Evolutionary conservation across 805 yeast species (phyloP).

Genomic region (Saccharomycopsis sp.): DNA sequence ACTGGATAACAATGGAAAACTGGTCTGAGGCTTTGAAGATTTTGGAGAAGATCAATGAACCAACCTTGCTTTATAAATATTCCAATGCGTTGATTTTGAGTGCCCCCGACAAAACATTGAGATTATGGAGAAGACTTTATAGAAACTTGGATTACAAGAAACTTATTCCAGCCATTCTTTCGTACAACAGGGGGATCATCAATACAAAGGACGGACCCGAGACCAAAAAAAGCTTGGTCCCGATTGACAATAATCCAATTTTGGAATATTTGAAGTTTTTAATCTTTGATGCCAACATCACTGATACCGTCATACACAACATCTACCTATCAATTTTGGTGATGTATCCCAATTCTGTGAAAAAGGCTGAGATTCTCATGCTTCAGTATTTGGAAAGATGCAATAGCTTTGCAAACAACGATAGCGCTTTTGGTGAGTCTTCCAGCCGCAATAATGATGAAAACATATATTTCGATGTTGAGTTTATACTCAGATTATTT

Average conservation of each 20-base stretch:
- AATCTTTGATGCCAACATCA: slow-evolving; percentile 36
- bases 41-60: slow-evolving; percentile 39
- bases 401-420: slow-evolving; percentile 22
- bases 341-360: slow-evolving; percentile 32
- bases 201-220: slow-evolving; percentile 32
- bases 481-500: slow-evolving; percentile 68
- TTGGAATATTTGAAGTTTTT: slow-evolving; percentile 53
- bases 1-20: slow-evolving; percentile 57
- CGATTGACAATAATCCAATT: slow-evolving; percentile 41
- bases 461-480: slow-evolving; percentile 47
- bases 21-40: slow-evolving; percentile 68
- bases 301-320: slow-evolving; percentile 51
- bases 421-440: slow-evolving; percentile 8
- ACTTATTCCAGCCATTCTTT: slow-evolving; percentile 67
- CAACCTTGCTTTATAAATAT: slow-evolving; percentile 49
- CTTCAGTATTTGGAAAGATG: slow-evolving; percentile 42
- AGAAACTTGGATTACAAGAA: slow-evolving; percentile 47
- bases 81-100: slow-evolving; percentile 63
- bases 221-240: slow-evolving; percentile 22
- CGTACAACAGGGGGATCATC: slow-evolving; percentile 44
- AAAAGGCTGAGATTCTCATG: slow-evolving; percentile 37
- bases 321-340: slow-evolving; percentile 61
- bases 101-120: slow-evolving; percentile 60
- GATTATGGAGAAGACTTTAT: slow-evolving; percentile 61
- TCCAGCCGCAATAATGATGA: slow-evolving; percentile 23